These are phyloP conservation scores for Heterobasidion annosum DNA, from an alignment of 1,284 basidiomycete genomes.

Conservation along the genomic window DNA sequence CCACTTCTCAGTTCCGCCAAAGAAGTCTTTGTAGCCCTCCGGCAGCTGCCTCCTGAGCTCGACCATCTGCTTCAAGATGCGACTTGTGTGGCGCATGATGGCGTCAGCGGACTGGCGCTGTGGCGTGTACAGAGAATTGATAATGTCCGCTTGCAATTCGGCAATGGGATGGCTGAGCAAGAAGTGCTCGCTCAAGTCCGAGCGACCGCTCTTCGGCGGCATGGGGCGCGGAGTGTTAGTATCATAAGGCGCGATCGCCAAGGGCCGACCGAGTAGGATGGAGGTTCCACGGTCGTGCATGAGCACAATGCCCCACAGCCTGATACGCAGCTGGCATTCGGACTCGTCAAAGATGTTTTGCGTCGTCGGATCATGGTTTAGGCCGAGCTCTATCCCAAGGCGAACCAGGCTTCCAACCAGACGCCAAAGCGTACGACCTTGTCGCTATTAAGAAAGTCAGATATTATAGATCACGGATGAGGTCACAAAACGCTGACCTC, in stretches of 20 bases:
- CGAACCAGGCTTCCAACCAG: conserved; percentile 75
- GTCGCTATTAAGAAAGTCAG: conserved; percentile 40
- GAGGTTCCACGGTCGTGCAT: conserved; percentile 79
- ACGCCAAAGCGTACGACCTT: conserved; percentile 77
- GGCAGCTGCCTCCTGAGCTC: conserved; percentile 59
- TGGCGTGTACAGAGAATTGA: conserved; percentile 73
- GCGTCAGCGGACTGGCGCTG: conserved; percentile 54
- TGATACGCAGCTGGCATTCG: conserved; percentile 67
- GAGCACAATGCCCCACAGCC: conserved; percentile 73
- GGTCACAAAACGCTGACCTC: conserved; percentile 41
- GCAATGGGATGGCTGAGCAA: conserved; percentile 58
- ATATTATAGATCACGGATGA: background rate
- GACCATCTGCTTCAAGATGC: conserved; percentile 67
- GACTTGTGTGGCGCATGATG: conserved; percentile 64
- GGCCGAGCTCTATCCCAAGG: conserved; percentile 68
- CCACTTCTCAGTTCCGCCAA: conserved; percentile 68
- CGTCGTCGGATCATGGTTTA: conserved; percentile 72
- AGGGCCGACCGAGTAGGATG: conserved; percentile 73
- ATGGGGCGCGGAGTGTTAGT: conserved; percentile 67
- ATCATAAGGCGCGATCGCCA: conserved; percentile 69
- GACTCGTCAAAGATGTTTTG: conserved; percentile 62
- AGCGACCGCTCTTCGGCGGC: conserved; percentile 32
- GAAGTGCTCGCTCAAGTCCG: conserved; percentile 61
- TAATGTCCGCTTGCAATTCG: conserved; percentile 78
- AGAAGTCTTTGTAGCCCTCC: conserved; percentile 61